Evolutionary conservation across 2,329 filamentous ascomycete species (phyloP), one percentile per base, ranked within the genome.

Genomic region (Aspergillus transmontanensis): DNA sequence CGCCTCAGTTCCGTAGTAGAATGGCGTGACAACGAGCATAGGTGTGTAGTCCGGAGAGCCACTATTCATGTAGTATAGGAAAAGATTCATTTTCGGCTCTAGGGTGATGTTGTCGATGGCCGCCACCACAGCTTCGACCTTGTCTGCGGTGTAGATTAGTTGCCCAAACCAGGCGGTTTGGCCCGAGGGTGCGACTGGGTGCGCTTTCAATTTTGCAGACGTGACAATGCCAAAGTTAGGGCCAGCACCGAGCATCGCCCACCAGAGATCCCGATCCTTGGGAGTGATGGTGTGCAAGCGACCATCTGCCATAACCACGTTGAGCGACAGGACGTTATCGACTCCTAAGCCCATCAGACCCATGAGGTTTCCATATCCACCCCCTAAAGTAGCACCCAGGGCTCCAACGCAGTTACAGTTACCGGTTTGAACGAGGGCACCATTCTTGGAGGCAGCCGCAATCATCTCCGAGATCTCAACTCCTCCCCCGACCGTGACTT

Each of bases 191-290:
- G 59, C 36, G 46, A 50, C 55, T 14, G 28, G 60, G 39, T 30
- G 30, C 36, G 60, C 45, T 46, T 61, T 61, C 28, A 62, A 26
- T 9, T 23, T 48, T 4, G 48, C 60, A 14, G 60, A 62, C n/a
- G 60, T 62, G 48, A 59, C 56, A 6, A 62, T 59, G 6, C 56
- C 60, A 23, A 62, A 62, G 26, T 62, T 62, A 11, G 60, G 36
- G 12, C 60, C 60, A 6, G 60, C 60, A 23, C 60, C 60, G 9
- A 48, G 60, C 14, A 62, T 36, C 21, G 60, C 60, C 60, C 60
- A 62, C 23, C 45, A 62, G 46, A 62, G 60, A 26, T 62, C 56
- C 34, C 30, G 26, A 7, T 61, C 54, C n/a, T 61, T 19, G 7
- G 60, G 26, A 10, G 60, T 59, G 39, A 62, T 34, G 14, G 32